Evolutionary conservation across 495 filamentous ascomycete species (phyloP).

Genomic region (Penicillium roqueforti): DNA sequence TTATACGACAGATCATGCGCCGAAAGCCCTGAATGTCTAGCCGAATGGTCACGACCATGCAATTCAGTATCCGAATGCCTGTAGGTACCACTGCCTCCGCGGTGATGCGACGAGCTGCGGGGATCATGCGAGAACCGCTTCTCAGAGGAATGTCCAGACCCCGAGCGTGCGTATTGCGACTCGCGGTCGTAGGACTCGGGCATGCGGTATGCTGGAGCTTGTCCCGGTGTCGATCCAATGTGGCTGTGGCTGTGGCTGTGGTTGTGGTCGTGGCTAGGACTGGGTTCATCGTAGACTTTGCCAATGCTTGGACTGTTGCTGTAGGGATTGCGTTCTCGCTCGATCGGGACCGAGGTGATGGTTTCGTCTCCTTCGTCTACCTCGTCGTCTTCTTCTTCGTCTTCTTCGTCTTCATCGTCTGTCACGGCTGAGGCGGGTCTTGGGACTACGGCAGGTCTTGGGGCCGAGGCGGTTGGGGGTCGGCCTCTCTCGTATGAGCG

Average conservation of each 20-base stretch:
- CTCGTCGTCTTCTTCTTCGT: too few relatives aligned
- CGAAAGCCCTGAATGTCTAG: constrained; percentile 22
- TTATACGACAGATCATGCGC: constrained; percentile 29
- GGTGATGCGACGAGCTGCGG: constrained; percentile 32
- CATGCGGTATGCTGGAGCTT: constrained; percentile 8
- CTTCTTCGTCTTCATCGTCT: constrained; percentile 45
- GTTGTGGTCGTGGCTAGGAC: constrained; percentile 12
- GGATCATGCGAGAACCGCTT: constrained; percentile 21
- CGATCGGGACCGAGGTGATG: constrained; percentile 47
- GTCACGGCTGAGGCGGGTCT: constrained; percentile 22
- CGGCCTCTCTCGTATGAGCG: constrained; percentile 49
- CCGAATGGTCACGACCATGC: constrained; percentile 19
- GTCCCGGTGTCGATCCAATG: background rate
- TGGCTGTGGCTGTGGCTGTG: constrained; percentile 24
- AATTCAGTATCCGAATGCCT: constrained; percentile 42
- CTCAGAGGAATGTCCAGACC: constrained; percentile 18
- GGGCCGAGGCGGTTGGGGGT: constrained; percentile 29
- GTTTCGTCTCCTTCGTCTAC: constrained; percentile 41
- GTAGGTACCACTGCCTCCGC: constrained; percentile 25
- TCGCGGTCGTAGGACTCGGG: constrained; percentile 25
- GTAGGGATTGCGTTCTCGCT: constrained; percentile 63
- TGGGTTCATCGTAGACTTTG: constrained; percentile 47
- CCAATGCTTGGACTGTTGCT: constrained; percentile 51
- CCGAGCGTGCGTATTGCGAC: constrained; percentile 23
- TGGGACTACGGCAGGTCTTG: background rate